Base-by-base conservation (phyloP, 2,329 filamentous ascomycete species). In the Pyrenophora tritici-repentis region DNA sequence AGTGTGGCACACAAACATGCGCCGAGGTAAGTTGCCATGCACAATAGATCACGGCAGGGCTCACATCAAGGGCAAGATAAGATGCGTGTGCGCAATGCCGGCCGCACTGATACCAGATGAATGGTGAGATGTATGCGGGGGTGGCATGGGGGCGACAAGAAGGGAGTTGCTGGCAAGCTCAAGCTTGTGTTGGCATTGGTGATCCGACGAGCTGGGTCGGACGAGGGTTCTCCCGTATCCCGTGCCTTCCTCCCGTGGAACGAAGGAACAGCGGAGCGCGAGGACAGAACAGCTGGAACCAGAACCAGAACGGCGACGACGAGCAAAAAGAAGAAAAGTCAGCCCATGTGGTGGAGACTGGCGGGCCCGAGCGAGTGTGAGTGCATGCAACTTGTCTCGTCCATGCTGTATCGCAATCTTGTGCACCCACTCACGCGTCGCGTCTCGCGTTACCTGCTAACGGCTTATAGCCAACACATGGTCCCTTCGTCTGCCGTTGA, bases 161-260 rank as follows among this genome's bases (percentile, higher is more conserved):
- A n/a, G 17, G 33, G 48, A 20, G 14, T 35, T 26, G 17, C 16
- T 50, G 31, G 22, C 22, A 22, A 33, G 14, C n/a, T 51, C 20
- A n/a, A n/a, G n/a, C n/a, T n/a, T n/a, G n/a, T n/a, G n/a, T n/a
- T n/a, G n/a, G 37, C 36, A 18, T 31, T 37, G 42, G 42, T 20
- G 50, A 43, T 45, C 52, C 52, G 52, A 34, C n/a, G 26, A 42
- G 22, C 38, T 55, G 52, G 52, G 52, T 32, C 52, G 47, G 51
- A 40, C 52, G 43, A 55, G 52, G 47, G 38, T 52, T 55, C 39
- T 55, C 52, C 52, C 52, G 52, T 55, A 47, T 38, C 42, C 47
- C 32, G 51, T 36, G 39, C 39, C 33, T 42, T 40, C 51, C 42
- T 46, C 38, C 47, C 47, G 42, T 33, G 22, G 47, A 33, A 39